Percentiles rank a stretch among this genome's conserved stretches.
Evolutionary conservation across 164 flowering plant genomes (phyloP).

Genomic region (Berberis thunbergii): DNA sequence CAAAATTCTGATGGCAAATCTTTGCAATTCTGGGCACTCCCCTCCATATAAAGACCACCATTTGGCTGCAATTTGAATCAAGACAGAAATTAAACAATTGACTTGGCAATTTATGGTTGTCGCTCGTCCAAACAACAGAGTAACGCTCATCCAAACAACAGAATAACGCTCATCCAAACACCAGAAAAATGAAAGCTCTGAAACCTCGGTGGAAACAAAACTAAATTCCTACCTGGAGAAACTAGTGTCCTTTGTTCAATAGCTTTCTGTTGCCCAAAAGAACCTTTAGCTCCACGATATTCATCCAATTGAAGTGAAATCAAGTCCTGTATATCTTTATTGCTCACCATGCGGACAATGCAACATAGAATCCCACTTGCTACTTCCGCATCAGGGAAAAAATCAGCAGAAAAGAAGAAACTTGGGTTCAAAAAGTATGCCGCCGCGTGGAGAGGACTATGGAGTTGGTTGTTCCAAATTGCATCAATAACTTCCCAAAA

Average conservation of each 20-base stretch:
- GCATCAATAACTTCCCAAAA: conserved; percentile 53
- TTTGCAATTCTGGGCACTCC: conserved; percentile 50
- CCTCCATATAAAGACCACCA: conserved; percentile 62
- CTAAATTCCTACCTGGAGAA: conserved; percentile 33
- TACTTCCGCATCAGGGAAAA: conserved; percentile 45
- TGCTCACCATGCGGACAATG: conserved; percentile 31
- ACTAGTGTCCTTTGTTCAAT: conserved; percentile 17
- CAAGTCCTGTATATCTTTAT: conserved; percentile 21
- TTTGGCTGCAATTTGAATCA: conserved; percentile 26
- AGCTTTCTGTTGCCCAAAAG: conserved; percentile 26
- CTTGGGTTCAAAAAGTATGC: conserved; percentile 59
- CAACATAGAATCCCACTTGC: conserved; percentile 36
- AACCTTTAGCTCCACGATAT: conserved; percentile 28
- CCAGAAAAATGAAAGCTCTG: not conserved
- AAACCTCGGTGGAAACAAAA: not conserved
- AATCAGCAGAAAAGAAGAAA: conserved; percentile 37
- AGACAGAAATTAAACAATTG: conserved; percentile 5
- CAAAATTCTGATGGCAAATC: conserved; percentile 40
- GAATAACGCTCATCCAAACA: too few species aligned
- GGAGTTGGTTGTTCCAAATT: conserved; percentile 52
- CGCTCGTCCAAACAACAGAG: not conserved
- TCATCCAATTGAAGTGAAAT: conserved; percentile 33
- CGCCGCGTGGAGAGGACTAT: conserved; percentile 62
- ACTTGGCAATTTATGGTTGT: not conserved
- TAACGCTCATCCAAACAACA: not conserved